These are phyloP conservation scores for Jatropha multifida DNA, from an alignment of 441 rosid species.

Conservation along the genomic window DNA sequence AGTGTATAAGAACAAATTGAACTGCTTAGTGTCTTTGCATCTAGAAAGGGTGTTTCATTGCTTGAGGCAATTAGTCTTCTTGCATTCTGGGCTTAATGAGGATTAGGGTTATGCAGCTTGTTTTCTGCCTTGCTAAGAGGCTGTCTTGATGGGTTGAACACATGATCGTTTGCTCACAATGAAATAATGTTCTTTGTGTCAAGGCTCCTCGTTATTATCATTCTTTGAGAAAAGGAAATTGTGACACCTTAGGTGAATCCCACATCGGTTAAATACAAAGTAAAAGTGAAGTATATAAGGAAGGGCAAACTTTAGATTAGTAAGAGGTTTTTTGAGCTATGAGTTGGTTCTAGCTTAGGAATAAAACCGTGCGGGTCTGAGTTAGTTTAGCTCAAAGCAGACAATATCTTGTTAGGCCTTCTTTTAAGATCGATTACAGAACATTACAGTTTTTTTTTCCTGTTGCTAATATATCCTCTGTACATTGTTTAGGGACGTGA, in stretches of 20 bases:
- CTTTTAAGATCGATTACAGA: background rate
- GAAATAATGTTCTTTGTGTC: too few relatives aligned
- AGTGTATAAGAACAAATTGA: background rate
- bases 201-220: background rate
- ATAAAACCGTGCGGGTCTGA: too few relatives aligned
- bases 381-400: accelerated
- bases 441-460: background rate
- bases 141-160: background rate
- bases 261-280: too few relatives aligned
- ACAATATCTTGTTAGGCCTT: background rate
- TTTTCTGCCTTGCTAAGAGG: background rate
- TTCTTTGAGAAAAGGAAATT: background rate
- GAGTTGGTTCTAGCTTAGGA: too few relatives aligned
- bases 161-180: background rate
- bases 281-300: too few relatives aligned
- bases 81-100: background rate
- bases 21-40: background rate
- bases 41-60: background rate
- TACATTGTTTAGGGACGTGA: constrained; percentile 49
- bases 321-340: too few relatives aligned
- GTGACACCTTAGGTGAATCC: too few relatives aligned
- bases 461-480: constrained; percentile 20
- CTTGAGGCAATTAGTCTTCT: background rate
- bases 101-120: background rate
- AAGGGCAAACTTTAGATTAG: too few relatives aligned